These are phyloP conservation scores for Pisolithus microcarpus DNA, from an alignment of 768 basidiomycete species.

Conservation along the genomic window DNA sequence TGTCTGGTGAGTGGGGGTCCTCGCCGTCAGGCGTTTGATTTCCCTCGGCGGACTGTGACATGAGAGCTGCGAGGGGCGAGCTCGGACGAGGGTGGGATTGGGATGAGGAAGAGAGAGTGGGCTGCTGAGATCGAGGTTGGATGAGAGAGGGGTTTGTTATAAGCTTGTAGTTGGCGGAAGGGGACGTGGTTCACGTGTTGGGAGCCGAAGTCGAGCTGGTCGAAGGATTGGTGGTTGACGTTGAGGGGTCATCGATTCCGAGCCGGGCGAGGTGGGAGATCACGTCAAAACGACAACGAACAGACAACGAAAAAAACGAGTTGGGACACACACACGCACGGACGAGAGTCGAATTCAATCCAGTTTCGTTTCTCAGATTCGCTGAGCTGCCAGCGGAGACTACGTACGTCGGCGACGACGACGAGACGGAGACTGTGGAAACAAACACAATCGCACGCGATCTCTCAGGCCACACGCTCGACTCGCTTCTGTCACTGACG, in stretches of 20 bases:
- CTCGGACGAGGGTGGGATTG: conserved; percentile 9
- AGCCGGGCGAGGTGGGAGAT: background rate
- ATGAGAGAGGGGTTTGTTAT: conserved; percentile 3
- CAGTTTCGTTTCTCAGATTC: conserved; percentile 14
- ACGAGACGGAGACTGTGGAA: conserved; percentile 4
- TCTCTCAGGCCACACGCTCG: background rate
- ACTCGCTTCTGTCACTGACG: too few species aligned
- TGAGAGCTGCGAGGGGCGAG: conserved; percentile 22
- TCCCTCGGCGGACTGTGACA: conserved; percentile 31
- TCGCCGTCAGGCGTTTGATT: conserved; percentile 37
- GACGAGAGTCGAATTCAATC: too few species aligned
- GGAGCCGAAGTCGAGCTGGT: conserved; percentile 14
- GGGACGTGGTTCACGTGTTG: conserved; percentile 26
- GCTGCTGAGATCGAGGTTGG: background rate
- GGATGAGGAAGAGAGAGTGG: conserved; percentile 4
- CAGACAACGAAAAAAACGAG: too few species aligned
- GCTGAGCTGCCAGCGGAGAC: conserved; percentile 30
- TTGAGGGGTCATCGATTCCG: conserved; percentile 14
- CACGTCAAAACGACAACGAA: too few species aligned
- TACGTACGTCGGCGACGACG: conserved; percentile 17
- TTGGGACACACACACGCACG: background rate
- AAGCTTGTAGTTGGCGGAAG: too few species aligned
- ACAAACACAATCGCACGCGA: background rate
- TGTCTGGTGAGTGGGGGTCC: conserved; percentile 29
- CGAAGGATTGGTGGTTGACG: too few species aligned